Evolutionary conservation across 805 yeast genomes (phyloP), one percentile per base, ranked within the genome.

Genomic region (Candida montana): DNA sequence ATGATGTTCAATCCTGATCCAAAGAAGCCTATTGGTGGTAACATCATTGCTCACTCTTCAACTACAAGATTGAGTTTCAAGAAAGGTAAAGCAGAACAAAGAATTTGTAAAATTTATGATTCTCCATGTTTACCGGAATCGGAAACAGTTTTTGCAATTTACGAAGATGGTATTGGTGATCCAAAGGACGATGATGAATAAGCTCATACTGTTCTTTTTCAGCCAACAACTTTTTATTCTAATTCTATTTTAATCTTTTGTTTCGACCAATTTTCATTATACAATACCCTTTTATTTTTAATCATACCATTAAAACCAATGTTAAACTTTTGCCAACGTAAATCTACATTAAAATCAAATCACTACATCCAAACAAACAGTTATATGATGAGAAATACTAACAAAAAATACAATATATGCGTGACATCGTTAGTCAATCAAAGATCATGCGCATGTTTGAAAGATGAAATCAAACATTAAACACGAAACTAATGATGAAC

Each of bases 21-120:
- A 13, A 93, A 93, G 63, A 93, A 93, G 62, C 99, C 99, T 15
- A 91, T 93, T 52, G 99, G 99, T 47, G 99, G 99, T 54, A 91
- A 93, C 58, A 93, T 93, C 53, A 83, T 93, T 61, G 99, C 98
- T 1, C 99, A 93, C 62, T 81, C 95, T 16, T 89, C 97, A 2
- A 91, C 98, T 6, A 93, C 99, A 2, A 76, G 99, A 56, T 72
- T 93, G 45, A 83, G 85, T 41, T 81, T 93, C 62, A 84, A 83
- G 58, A 93, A 93, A 66, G 96, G 96, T 40, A 79, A 82, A 55
- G 97, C 84, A 15, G 95, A 88, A 52, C 90, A 86, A 57, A 82
- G 99, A 71, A 81, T 87, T 20, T 93, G 98, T 68, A 89, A 88
- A 63, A 85, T 93, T 35, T 89, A 87, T 53, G 99, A 93, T 61